Conservation (phyloP, 768 basidiomycete genomes). For the Albatrellus ellisii region DNA sequence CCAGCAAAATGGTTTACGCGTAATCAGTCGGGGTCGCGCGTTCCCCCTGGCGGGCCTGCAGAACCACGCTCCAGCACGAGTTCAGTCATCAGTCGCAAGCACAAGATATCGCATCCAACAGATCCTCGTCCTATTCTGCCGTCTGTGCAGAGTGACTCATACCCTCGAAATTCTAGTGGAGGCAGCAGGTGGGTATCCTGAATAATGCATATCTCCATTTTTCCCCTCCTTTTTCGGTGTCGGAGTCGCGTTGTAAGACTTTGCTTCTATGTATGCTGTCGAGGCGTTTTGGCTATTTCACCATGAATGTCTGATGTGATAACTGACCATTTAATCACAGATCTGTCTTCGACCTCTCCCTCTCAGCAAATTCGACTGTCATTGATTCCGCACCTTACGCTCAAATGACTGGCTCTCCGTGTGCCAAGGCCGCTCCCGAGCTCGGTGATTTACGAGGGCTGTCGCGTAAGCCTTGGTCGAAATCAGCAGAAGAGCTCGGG, state of each 20-base stretch:
- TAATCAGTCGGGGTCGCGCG: slow-evolving; percentile 6
- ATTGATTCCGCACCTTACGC: slow-evolving; percentile 13
- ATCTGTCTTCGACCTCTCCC: slow-evolving; percentile 52
- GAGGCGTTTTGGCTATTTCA: background rate
- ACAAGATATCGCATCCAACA: slow-evolving; percentile 76
- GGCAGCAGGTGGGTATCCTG: background rate
- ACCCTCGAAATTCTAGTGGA: slow-evolving; percentile 17
- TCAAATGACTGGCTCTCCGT: slow-evolving; percentile 21
- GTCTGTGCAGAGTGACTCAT: slow-evolving; percentile 31
- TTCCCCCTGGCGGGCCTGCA: slow-evolving; percentile 30
- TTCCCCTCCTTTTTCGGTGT: background rate
- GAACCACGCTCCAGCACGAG: slow-evolving; percentile 24
- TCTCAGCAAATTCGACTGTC: slow-evolving; percentile 26
- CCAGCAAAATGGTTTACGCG: slow-evolving; percentile 56
- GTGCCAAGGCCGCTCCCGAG: slow-evolving; percentile 20
- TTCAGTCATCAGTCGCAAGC: slow-evolving; percentile 34
- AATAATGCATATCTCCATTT: background rate
- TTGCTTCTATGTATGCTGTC: background rate
- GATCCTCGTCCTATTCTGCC: slow-evolving; percentile 65
- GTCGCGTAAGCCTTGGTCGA: slow-evolving; percentile 66
- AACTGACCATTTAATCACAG: too few species aligned
- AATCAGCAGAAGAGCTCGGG: slow-evolving; percentile 67
- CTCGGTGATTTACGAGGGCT: slow-evolving; percentile 59
- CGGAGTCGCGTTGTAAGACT: background rate
- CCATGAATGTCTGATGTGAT: background rate